Evolutionary conservation across 306 rosid genomes (phyloP).

Genomic region (Cyclanthera cordifolia): DNA sequence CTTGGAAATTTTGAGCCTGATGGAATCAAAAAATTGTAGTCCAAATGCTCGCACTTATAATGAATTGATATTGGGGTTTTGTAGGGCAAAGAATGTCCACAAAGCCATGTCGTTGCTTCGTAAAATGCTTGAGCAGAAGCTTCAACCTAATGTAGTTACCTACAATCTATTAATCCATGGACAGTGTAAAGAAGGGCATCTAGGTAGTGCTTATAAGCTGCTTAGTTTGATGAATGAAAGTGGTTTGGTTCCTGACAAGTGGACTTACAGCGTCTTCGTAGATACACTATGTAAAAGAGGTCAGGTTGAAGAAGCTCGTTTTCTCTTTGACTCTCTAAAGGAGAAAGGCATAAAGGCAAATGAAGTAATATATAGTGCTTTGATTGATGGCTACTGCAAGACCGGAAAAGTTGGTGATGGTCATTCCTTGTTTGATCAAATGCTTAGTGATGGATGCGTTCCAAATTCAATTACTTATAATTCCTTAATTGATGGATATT

Average conservation of each 20-base stretch:
- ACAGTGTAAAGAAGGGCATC: conserved; percentile 50
- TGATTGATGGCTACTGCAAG: conserved; percentile 74
- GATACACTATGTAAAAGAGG: conserved; percentile 54
- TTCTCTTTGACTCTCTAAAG: conserved; percentile 43
- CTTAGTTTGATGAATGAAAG: conserved; percentile 53
- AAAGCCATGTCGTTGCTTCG: conserved; percentile 62
- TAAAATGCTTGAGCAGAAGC: conserved; percentile 47
- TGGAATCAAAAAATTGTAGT: conserved; percentile 45
- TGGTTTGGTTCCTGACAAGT: conserved; percentile 51
- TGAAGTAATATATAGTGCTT: conserved; percentile 43
- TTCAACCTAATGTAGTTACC: conserved; percentile 43
- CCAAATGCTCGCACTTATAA: conserved; percentile 58
- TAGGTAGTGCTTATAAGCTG: conserved; percentile 56
- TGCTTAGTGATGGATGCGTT: conserved; percentile 50
- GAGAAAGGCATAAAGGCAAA: conserved; percentile 44
- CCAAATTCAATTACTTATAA: conserved; percentile 53
- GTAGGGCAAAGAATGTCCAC: conserved; percentile 46
- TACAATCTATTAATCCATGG: conserved; percentile 66
- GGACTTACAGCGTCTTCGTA: conserved; percentile 44
- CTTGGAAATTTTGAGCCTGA: conserved; percentile 38
- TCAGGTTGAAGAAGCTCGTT: conserved; percentile 40
- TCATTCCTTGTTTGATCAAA: conserved; percentile 37
- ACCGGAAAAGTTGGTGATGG: conserved; percentile 47
- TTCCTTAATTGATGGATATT: conserved; percentile 59
- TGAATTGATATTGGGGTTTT: conserved; percentile 64